phyloP scores from a whole-genome alignment of 169 alveolate genomes.

The Eimeria nieschulzi region DNA sequence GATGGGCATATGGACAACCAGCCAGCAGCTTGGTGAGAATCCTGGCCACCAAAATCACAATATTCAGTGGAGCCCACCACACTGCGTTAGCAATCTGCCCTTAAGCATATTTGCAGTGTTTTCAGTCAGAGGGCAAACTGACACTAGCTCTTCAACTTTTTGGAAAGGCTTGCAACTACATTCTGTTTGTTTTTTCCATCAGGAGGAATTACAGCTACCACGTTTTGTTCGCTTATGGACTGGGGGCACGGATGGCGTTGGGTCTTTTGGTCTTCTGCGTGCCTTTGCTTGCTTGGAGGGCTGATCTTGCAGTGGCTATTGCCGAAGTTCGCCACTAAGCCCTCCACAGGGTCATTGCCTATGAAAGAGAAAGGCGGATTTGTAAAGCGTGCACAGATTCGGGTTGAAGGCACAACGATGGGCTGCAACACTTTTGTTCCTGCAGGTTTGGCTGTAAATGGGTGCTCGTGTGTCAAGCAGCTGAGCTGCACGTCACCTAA shows the following conservation, averaged over 20 bases:
- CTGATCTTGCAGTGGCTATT: neutral
- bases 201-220: constrained; percentile 79
- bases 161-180: neutral
- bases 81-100: no score
- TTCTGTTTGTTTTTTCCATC: neutral
- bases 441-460: no score
- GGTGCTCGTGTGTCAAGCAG: no score
- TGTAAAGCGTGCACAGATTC: no score
- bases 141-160: neutral
- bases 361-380: no score
- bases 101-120: no score
- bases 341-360: neutral
- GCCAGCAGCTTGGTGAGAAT: constrained; percentile 75
- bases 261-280: constrained; percentile 76
- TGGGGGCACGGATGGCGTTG: constrained; percentile 78
- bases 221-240: constrained; percentile 76
- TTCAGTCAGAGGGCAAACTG: no score
- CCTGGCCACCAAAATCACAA: neutral
- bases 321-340: neutral
- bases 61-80: no score
- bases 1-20: constrained; percentile 81
- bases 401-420: no score
- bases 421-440: no score
- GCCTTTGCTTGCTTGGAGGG: neutral
- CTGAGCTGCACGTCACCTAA: no score